A percentile compares a stretch with the other conserved stretches of the same genome.
Evolutionary conservation across 83 land plant species (phyloP).

Genomic region (Thuja plicata): DNA sequence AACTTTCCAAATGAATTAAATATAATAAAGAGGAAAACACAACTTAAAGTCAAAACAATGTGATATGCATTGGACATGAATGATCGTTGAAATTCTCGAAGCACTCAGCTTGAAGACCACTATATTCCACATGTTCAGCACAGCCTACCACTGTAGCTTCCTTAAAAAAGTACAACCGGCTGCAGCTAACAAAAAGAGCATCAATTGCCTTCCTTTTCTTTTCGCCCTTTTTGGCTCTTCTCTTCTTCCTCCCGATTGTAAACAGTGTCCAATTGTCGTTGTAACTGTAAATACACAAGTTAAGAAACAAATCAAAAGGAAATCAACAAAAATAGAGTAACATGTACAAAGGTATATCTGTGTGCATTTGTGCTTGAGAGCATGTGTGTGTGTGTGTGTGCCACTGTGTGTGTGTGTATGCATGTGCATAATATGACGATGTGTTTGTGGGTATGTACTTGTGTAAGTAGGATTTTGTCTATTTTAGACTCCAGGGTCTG

Average conservation of each 20-base stretch:
- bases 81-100: background rate
- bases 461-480: no score
- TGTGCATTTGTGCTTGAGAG: no score
- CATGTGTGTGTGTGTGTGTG: no score
- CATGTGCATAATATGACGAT: no score
- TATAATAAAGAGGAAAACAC: background rate
- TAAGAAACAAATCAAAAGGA: background rate
- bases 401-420: no score
- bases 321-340: background rate
- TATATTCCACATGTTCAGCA: slow-evolving; percentile 8
- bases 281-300: slow-evolving; percentile 7
- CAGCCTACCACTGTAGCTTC: slow-evolving; percentile 11
- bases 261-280: slow-evolving; percentile 1
- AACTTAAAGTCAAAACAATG: background rate
- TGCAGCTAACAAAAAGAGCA: background rate
- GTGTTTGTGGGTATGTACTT: no score
- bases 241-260: slow-evolving; percentile 11
- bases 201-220: slow-evolving; percentile 12
- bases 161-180: background rate
- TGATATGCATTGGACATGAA: background rate
- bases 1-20: background rate
- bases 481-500: no score
- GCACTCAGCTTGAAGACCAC: slow-evolving; percentile 4
- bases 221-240: background rate
- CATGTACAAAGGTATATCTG: no score